Base-by-base conservation (phyloP, 1,284 basidiomycete species). In the Boletellus deceptivus region DNA sequence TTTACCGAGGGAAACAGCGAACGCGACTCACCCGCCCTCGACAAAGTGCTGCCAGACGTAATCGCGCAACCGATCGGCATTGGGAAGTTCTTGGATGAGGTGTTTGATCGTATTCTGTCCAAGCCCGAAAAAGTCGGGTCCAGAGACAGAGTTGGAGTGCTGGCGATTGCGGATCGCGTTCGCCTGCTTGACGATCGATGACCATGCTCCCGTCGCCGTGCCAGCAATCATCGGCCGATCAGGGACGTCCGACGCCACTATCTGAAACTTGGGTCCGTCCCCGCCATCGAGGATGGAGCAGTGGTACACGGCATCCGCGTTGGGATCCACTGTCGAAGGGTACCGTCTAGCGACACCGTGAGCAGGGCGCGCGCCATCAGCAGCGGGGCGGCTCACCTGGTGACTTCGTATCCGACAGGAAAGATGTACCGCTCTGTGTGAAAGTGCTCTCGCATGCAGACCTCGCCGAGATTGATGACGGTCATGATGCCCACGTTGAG, bases 81-180 rank as follows among this genome's bases (percentile, higher is more conserved):
- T 79, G 3, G 83, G 81, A 25, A 91, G 73, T 66, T 89, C 83
- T 67, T 91, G 89, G 22, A 91, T 88, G 43, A 91, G 76, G 61
- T 89, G 86, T 69, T 91, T 91, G 72, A 91, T 89, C 9, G 86
- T 86, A 62, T 90, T 90, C 68, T 90, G 86, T 4, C 86, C 85
- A 10, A 91, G 73, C 7, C 89, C 89, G 62, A 89, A 91, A 67
- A 91, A 90, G 69, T 91, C 89, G 10, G 88, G 89, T 0, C 88
- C 89, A 3, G 89, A 91, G 13, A 91, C 87, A 9, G 85, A 88
- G 65, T 91, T 91, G 38, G 83, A 86, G 61, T 90, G 89, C 56
- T 87, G 84, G 20, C 86, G 76, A 62, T 86, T 83, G 44, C 88
- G 79, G 53, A 91, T 82, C 39, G 78, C 76, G 61, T 91, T 91